Evolutionary conservation across 179 eudicot genomes (phyloP).

Genomic region (Corrigiola litoralis): DNA sequence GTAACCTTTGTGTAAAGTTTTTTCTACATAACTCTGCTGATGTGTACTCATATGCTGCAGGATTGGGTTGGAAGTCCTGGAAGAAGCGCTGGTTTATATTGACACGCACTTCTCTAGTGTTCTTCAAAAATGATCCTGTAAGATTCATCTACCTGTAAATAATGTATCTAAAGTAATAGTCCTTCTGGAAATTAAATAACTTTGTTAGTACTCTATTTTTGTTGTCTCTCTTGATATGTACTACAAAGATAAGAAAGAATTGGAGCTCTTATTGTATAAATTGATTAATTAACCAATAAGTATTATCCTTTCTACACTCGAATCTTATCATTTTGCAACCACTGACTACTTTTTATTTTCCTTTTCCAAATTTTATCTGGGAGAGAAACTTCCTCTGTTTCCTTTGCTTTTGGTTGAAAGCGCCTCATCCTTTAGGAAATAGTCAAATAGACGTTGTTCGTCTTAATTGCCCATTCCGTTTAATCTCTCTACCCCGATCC

Average conservation of each 20-base stretch:
- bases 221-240: background rate
- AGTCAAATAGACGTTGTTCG: background rate
- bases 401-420: background rate
- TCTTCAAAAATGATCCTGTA: slow-evolving; percentile 98
- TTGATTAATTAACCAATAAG: no score
- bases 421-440: no score
- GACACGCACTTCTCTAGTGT: slow-evolving; percentile 93
- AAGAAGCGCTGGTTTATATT: slow-evolving; percentile 99
- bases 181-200: no score
- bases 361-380: background rate
- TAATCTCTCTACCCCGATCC: background rate
- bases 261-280: no score
- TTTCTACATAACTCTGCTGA: background rate
- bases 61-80: slow-evolving; percentile 99
- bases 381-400: background rate
- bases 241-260: no score
- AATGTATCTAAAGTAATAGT: slow-evolving; percentile 2
- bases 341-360: background rate
- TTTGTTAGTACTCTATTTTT: no score
- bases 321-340: no score
- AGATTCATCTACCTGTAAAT: slow-evolving; percentile 27
- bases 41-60: slow-evolving; percentile 42
- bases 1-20: background rate
- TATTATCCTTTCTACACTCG: no score
- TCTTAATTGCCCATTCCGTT: background rate